These are phyloP conservation scores for Rhypophila decipiens DNA, from an alignment of 495 filamentous ascomycete genomes.

Conservation along the genomic window DNA sequence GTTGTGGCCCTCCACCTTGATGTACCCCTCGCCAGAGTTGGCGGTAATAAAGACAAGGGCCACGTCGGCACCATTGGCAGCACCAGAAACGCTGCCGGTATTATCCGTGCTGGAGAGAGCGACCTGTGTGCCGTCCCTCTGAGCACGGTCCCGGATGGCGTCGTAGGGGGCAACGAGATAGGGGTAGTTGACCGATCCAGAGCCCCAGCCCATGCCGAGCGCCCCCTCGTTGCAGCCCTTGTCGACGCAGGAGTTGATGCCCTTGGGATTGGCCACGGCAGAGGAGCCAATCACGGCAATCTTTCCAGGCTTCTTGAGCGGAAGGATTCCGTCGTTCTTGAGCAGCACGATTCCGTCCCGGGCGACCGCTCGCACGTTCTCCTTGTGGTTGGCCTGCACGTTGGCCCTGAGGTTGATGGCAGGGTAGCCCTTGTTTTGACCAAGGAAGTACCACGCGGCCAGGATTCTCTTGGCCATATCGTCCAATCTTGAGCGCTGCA, in stretches of 20 bases:
- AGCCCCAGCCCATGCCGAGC: conserved; percentile 59
- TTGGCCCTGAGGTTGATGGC: conserved; percentile 45
- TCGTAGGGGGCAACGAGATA: conserved; percentile 52
- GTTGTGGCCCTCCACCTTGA: conserved; percentile 52
- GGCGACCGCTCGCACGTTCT: conserved; percentile 53
- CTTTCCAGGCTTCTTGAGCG: conserved; percentile 51
- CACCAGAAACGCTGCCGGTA: conserved; percentile 37
- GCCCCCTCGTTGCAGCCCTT: conserved; percentile 55
- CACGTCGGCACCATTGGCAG: conserved; percentile 47
- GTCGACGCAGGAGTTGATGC: conserved; percentile 47
- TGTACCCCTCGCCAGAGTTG: conserved; percentile 60
- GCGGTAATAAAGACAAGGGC: conserved; percentile 63
- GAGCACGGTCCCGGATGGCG: conserved; percentile 43
- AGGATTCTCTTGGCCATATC: conserved; percentile 54
- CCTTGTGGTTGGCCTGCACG: conserved; percentile 47
- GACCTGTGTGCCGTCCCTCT: conserved; percentile 41
- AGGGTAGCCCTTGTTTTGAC: conserved; percentile 46
- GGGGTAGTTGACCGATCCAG: conserved; percentile 49
- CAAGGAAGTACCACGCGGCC: conserved; percentile 46
- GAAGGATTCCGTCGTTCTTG: conserved; percentile 62
- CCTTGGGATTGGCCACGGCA: conserved; percentile 57
- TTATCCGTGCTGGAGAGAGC: conserved; percentile 48
- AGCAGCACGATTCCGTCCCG: conserved; percentile 67
- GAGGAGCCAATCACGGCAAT: conserved; percentile 69
- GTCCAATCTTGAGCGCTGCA: conserved; percentile 39